Evolutionary conservation across 257 asterid species (phyloP).

Genomic region (Penstemon barbatus): DNA sequence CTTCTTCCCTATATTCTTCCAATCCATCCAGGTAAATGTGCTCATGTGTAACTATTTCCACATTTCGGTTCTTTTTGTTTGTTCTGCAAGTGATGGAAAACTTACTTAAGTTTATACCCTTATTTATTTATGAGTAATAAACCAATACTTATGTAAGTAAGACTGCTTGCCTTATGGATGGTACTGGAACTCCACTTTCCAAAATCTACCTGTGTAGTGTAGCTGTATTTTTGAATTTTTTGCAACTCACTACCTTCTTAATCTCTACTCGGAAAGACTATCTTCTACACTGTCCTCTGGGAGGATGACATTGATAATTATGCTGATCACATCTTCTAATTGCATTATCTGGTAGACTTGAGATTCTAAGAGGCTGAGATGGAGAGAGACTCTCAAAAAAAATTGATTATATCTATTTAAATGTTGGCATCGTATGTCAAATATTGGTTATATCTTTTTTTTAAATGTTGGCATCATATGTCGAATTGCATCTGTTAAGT

Average conservation of each 20-base stretch:
- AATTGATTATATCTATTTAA: background rate
- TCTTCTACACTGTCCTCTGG: constrained; percentile 11
- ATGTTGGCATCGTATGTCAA: background rate
- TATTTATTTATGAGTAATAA: background rate
- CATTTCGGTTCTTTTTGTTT: constrained; percentile 23
- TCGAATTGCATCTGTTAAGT: background rate
- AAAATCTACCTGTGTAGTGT: background rate
- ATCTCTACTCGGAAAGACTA: constrained; percentile 16
- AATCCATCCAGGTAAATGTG: constrained; percentile 82
- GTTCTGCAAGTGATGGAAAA: constrained; percentile 21
- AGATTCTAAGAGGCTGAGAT: background rate
- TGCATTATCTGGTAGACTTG: constrained; percentile 18
- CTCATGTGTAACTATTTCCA: constrained; percentile 5
- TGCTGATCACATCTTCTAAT: constrained; percentile 6
- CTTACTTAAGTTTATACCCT: background rate
- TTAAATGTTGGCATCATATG: background rate
- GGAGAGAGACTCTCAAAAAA: background rate
- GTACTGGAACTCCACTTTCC: background rate
- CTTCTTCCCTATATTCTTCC: constrained; percentile 84
- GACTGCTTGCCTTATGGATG: constrained; percentile 22
- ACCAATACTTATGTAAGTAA: background rate
- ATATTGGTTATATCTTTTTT: too few relatives aligned
- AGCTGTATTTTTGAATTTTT: background rate
- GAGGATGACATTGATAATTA: constrained; percentile 13
- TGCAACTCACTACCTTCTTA: background rate